phyloP scores from a whole-genome alignment of 1,139 yeast genomes.

The Blastobotrys raffinosifermentans region DNA sequence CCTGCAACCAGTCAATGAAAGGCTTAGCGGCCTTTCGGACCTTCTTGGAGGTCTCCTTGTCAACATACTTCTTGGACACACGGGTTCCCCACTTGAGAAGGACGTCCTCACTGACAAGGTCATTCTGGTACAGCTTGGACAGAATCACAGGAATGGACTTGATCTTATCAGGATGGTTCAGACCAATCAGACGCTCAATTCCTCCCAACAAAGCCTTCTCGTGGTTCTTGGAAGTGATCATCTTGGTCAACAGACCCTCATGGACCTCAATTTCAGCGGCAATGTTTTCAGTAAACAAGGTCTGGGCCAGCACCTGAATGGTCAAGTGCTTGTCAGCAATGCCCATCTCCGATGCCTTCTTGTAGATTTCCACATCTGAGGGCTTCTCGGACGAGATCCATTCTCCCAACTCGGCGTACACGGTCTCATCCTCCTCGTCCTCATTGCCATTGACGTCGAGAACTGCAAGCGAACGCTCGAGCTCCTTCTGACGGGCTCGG shows the following conservation, averaged over 20 bases:
- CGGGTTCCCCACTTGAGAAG: constrained; percentile 83
- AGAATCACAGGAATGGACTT: constrained; percentile 74
- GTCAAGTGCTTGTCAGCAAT: constrained; percentile 70
- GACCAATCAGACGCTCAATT: constrained; percentile 85
- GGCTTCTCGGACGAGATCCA: constrained; percentile 79
- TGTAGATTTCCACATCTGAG: constrained; percentile 83
- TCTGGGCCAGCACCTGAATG: constrained; percentile 88
- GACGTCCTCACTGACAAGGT: constrained; percentile 76
- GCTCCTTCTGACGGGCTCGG: constrained; percentile 82
- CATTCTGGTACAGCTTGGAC: constrained; percentile 74
- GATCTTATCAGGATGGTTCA: constrained; percentile 71
- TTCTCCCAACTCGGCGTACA: constrained; percentile 75
- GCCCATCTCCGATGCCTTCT: constrained; percentile 77
- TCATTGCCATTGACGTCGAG: constrained; percentile 39
- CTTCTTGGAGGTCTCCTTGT: constrained; percentile 86
- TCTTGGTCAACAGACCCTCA: constrained; percentile 73
- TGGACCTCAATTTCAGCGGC: constrained; percentile 69
- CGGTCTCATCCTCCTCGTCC: constrained; percentile 34
- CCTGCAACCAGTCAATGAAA: constrained; percentile 87
- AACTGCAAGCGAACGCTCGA: constrained; percentile 51
- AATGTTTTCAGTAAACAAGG: constrained; percentile 75
- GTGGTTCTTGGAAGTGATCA: constrained; percentile 54
- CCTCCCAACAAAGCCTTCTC: constrained; percentile 95
- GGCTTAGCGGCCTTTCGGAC: constrained; percentile 96
- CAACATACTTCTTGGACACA: constrained; percentile 88